Conservation (phyloP, 1,284 basidiomycete genomes). For the Ceratobasidium sp. region DNA sequence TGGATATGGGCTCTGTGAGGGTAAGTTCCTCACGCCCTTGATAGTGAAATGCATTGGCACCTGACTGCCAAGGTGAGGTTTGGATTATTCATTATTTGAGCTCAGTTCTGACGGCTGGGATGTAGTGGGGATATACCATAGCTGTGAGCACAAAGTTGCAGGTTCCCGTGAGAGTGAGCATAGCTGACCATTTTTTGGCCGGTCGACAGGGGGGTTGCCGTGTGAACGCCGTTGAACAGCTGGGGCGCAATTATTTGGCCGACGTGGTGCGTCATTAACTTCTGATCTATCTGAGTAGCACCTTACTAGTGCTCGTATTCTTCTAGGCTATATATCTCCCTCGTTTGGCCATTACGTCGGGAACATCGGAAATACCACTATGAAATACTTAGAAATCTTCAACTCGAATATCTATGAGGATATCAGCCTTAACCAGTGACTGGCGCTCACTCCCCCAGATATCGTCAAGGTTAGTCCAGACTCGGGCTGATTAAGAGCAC, state of each 20-base stretch:
- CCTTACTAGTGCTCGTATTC: slow-evolving; percentile 38
- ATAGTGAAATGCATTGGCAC: slow-evolving; percentile 43
- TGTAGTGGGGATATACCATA: slow-evolving; percentile 70
- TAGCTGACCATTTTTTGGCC: background rate
- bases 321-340: slow-evolving; percentile 58
- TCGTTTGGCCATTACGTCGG: slow-evolving; percentile 17
- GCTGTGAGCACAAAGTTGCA: slow-evolving; percentile 45
- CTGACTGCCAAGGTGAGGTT: slow-evolving; percentile 39
- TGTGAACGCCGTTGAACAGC: slow-evolving; percentile 63
- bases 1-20: background rate
- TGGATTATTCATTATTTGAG: background rate
- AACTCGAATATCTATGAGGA: slow-evolving; percentile 10
- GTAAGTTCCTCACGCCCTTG: background rate
- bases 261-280: slow-evolving; percentile 56
- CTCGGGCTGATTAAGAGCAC: background rate
- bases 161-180: background rate
- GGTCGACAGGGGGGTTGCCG: slow-evolving; percentile 62
- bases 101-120: background rate
- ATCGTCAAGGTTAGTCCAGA: slow-evolving; percentile 4
- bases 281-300: background rate
- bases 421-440: slow-evolving; percentile 19
- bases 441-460: slow-evolving; percentile 10
- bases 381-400: slow-evolving; percentile 18
- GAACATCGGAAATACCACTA: slow-evolving; percentile 13
- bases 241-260: slow-evolving; percentile 67